phyloP scores from a whole-genome alignment of 164 flowering plant species.

The Euptelea pleiosperma region DNA sequence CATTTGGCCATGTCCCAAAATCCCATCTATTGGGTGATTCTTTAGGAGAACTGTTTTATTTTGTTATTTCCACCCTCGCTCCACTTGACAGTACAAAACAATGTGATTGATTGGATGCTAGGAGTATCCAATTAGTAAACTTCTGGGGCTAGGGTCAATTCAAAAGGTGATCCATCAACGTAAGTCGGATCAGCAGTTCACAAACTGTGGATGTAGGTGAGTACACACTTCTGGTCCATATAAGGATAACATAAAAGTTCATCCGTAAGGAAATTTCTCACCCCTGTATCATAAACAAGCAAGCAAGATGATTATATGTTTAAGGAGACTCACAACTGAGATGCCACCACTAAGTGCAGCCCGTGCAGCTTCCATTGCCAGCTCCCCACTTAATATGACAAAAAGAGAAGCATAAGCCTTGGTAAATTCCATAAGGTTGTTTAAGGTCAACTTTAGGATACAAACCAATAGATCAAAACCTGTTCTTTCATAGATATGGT shows the following conservation, averaged over 20 bases:
- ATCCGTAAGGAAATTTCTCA: no score
- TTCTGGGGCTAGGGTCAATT: no score
- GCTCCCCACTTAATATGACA: conserved; percentile 42
- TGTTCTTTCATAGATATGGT: no score
- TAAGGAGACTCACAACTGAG: conserved; percentile 55
- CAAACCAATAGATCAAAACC: not conserved
- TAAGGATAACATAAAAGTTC: not conserved
- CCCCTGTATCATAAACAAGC: no score
- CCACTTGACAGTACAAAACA: no score
- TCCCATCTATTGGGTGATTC: not conserved
- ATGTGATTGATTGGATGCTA: no score
- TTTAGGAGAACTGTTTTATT: no score
- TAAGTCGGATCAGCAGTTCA: no score
- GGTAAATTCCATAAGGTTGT: not conserved
- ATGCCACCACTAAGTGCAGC: conserved; percentile 72
- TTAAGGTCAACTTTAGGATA: not conserved
- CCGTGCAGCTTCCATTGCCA: conserved; percentile 64
- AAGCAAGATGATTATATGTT: not conserved
- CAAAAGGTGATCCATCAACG: no score
- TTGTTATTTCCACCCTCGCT: no score
- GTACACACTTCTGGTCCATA: not conserved
- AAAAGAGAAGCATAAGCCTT: not conserved
- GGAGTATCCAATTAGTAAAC: no score
- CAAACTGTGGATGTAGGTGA: not conserved
- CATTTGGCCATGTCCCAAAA: not conserved